Evolutionary conservation across 495 filamentous ascomycete species (phyloP).

Genomic region (Hyaloscypha hepaticicola): DNA sequence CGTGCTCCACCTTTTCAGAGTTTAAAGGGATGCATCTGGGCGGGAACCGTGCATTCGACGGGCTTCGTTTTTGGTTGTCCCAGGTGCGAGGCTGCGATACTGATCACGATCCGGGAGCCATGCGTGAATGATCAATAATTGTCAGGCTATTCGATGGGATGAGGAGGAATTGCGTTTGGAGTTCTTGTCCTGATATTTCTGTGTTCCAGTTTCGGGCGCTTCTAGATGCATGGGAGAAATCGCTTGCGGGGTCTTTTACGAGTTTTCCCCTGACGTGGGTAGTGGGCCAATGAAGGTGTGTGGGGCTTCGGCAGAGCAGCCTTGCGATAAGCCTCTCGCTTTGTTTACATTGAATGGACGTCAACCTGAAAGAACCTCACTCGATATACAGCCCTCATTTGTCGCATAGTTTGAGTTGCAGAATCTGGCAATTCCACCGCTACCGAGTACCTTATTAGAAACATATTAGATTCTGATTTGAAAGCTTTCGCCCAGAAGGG

Average conservation of each 20-base stretch:
- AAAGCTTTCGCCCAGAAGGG: background rate
- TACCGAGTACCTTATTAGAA: background rate
- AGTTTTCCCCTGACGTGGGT: conserved; percentile 1
- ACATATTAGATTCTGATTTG: background rate
- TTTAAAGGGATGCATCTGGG: background rate
- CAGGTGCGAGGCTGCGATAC: background rate
- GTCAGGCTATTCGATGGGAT: background rate
- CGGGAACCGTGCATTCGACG: background rate
- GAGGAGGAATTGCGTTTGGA: background rate
- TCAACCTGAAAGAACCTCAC: background rate
- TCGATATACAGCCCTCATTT: background rate
- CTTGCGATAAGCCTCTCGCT: conserved; percentile 5
- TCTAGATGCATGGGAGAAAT: background rate
- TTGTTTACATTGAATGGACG: conserved; percentile 5
- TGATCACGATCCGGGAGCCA: background rate
- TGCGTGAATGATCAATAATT: background rate
- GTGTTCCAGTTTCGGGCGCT: background rate
- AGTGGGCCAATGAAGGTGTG: background rate
- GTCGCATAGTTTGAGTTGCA: background rate
- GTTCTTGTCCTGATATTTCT: background rate
- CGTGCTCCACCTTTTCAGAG: conserved; percentile 16
- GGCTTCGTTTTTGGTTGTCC: background rate
- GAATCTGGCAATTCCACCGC: background rate
- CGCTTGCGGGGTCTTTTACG: too few species aligned
- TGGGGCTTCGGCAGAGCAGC: conserved; percentile 2